These are phyloP conservation scores for Penicillium sp. DNA, from an alignment of 2,329 filamentous ascomycete genomes.

Conservation along the genomic window DNA sequence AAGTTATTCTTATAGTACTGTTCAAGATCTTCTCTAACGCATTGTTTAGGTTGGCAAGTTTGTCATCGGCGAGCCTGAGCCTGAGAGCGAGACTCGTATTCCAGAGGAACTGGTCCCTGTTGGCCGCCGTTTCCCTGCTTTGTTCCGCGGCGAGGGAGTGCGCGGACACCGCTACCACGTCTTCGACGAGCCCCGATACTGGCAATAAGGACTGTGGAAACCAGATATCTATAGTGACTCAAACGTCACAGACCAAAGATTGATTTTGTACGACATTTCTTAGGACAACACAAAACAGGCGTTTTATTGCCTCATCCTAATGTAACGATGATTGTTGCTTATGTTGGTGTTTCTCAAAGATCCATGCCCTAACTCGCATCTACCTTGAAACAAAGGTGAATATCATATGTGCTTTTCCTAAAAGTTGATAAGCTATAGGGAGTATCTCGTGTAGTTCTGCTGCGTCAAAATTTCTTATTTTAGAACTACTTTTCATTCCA, in stretches of 20 bases:
- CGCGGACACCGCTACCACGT: constrained; percentile 92
- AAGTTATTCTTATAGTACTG: no score
- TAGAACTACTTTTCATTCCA: no score
- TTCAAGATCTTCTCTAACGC: constrained; percentile 23
- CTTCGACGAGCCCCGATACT: constrained; percentile 85
- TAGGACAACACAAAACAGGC: constrained; percentile 2
- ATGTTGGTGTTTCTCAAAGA: no score
- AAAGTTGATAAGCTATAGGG: no score
- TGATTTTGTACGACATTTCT: constrained; percentile 13
- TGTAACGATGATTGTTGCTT: no score
- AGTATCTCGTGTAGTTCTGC: no score
- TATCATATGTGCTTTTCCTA: no score
- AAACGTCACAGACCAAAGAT: not conserved
- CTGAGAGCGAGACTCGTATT: constrained; percentile 65
- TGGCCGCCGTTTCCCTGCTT: constrained; percentile 77
- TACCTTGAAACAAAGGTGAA: no score
- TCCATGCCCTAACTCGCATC: no score
- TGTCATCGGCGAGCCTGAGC: constrained; percentile 70
- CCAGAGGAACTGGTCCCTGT: constrained; percentile 72
- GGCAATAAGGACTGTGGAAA: constrained; percentile 24
- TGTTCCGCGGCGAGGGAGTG: constrained; percentile 84
- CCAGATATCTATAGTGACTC: not conserved
- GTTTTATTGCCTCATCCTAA: constrained; percentile 1
- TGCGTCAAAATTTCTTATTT: no score
- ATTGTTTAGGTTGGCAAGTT: constrained; percentile 78